Conservation (phyloP, 75 land plant genomes). For the Larix kaempferi region DNA sequence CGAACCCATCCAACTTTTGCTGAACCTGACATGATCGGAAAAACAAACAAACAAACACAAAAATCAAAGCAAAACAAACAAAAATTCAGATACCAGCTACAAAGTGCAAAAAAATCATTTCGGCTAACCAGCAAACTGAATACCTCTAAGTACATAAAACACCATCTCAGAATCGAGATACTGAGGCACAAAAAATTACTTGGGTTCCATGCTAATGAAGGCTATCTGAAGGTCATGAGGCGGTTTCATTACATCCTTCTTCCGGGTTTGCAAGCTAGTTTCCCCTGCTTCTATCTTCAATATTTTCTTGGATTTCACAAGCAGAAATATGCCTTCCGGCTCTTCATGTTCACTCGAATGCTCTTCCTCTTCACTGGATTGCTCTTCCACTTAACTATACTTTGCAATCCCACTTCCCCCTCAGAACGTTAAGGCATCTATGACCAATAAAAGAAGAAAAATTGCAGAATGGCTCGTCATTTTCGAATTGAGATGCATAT, state of each 20-base stretch:
- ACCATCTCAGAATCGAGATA: constrained; percentile 53
- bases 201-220: constrained; percentile 75
- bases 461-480: not conserved
- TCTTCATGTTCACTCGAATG: not conserved
- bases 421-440: not conserved
- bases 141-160: constrained; percentile 57
- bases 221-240: constrained; percentile 38
- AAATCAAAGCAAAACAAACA: no score
- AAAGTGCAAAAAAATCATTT: not conserved
- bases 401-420: not conserved
- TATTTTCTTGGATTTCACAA: constrained; percentile 39
- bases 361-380: no score
- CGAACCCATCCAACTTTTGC: constrained; percentile 45
- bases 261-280: constrained; percentile 19
- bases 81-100: not conserved
- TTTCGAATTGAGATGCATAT: no score
- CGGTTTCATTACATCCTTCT: no score
- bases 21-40: constrained; percentile 29
- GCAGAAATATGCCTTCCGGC: constrained; percentile 23
- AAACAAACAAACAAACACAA: not conserved
- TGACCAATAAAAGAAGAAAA: not conserved
- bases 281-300: constrained; percentile 59
- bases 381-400: not conserved
- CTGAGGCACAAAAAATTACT: constrained; percentile 60
- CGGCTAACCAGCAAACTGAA: not conserved